Percentiles rank a stretch among this genome's conserved stretches.
Conservation (phyloP, 257 asterid species). For the Solanum peruvianum region DNA sequence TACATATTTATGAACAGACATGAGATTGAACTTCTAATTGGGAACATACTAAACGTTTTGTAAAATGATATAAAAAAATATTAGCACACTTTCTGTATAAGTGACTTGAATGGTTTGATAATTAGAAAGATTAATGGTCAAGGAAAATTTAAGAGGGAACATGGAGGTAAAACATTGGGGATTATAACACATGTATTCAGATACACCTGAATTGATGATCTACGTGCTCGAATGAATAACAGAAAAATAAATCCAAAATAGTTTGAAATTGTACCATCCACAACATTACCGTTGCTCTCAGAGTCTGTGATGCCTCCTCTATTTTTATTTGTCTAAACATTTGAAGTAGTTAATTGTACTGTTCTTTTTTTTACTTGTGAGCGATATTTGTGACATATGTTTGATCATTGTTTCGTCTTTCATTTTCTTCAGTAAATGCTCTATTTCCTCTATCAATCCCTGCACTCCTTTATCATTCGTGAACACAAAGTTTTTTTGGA, state of each 20-base stretch:
- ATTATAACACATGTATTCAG: background rate
- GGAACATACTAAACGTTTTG: background rate
- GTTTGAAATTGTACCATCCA: background rate
- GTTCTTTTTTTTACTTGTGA: too few relatives aligned
- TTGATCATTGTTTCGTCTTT: too few relatives aligned
- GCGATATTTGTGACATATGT: too few relatives aligned
- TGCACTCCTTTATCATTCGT: too few relatives aligned
- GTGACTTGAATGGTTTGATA: background rate
- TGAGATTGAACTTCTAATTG: background rate
- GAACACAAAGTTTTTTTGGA: too few relatives aligned
- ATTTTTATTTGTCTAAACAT: background rate
- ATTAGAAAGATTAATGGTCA: background rate
- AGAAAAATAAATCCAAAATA: background rate
- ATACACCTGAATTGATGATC: background rate
- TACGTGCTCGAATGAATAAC: background rate
- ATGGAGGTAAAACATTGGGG: background rate
- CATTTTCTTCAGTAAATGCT: too few relatives aligned
- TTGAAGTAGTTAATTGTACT: too few relatives aligned
- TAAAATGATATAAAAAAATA: too few relatives aligned
- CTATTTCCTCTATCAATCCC: too few relatives aligned
- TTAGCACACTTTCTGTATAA: too few relatives aligned
- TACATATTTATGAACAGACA: too few relatives aligned
- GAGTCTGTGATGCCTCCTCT: too few relatives aligned
- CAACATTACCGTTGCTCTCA: background rate
- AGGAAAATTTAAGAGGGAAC: accelerated